Base-by-base conservation (phyloP, 1,284 basidiomycete genomes). In the Athelia sp. region DNA sequence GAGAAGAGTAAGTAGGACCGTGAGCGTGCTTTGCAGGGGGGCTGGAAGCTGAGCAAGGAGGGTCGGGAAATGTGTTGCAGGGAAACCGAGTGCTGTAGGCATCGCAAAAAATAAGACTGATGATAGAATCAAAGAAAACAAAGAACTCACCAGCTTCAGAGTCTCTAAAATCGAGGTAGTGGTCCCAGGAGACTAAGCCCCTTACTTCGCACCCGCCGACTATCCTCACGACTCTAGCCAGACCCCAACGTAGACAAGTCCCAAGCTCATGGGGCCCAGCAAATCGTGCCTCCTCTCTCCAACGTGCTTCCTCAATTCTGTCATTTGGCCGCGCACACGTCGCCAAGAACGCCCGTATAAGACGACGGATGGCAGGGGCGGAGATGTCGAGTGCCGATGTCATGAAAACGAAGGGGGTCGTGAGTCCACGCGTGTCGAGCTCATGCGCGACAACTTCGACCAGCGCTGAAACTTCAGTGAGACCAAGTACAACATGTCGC, bases 391-490 rank as follows among this genome's bases (percentile, higher is more conserved):
- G 81, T 19, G 92, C 91, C 56, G 87, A 82, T 24, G 83, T 84
- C 23, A 87, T 90, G 71, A 96, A 94, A 53, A 96, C 82, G 68
- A 95, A 84, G 13, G 93, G 93, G 2, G 90, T 93, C 23, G 86
- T 86, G 52, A 95, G 77, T 45, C 87, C 90, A 61, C 90, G 76
- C 48, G 78, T 74, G 53, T 75, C 76, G 45, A 94, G 75, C 69
- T 92, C 90, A 51, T 79, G 74, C 34, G 82, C 78, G 34, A 93
- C 72, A 49, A 84, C 80, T 44, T 81, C 74, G 17, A 92, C 81
- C 34, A 94, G 77, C 29, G 78, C 73, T 6, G 79, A 76, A 14
- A 86, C 79, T 59, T 93, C 83, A 50, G 89, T 84, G 14, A 91
- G 69, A 13, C 87, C 82, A 0, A 95, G 78, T 3, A 89, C 73